Base-by-base conservation (phyloP, 1,284 basidiomycete species). In the Cutaneotrichosporon sp. region DNA sequence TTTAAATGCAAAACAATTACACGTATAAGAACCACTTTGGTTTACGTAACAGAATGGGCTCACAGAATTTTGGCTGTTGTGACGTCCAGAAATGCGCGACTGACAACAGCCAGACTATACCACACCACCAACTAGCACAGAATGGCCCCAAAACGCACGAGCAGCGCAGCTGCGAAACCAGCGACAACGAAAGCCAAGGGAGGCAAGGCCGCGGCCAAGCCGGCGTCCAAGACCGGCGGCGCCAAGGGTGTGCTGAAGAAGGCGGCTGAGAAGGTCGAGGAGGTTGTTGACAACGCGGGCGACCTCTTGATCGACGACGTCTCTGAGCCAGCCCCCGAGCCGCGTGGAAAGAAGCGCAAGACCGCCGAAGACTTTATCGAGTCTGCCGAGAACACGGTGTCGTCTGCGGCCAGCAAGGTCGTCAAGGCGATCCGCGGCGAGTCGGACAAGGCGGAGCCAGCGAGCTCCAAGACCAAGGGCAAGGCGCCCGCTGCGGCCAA, bases 311-410 rank as follows among this genome's bases (percentile, higher is more conserved):
- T 70, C 20, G 70, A 72, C 52, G 64, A 66, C 20, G 63, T 56
- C 3, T 30, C 26, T 10, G 26, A 30, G 26, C 26, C 26, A 30
- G 34, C 51, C 14, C 23, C 59, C 58, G 58, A 51, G 59, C 51
- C 22, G 46, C 51, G 17, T 51, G 56, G 46, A 50, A 50, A 63
- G 52, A 73, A 72, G 59, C 61, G 71, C 44, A 73, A 72, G 56
- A 63, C 61, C 21, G 71, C 70, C 22, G 70, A 68, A 38, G 70
- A 72, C 51, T 64, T 68, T 22, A 65, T 73, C 62, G 49, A 41
- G 15, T 26, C 50, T n/a, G 63, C 67, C 18, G 67, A 66, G 49
- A 54, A 56, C 18, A 54, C 61, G 10, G 58, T 55, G 13, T 58
- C 55, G 43, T 30, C 26, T 30, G 26, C 26, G 7, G 26, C 26